These are phyloP conservation scores for Sicyos baderoa DNA, from an alignment of 306 rosid species.

Conservation along the genomic window DNA sequence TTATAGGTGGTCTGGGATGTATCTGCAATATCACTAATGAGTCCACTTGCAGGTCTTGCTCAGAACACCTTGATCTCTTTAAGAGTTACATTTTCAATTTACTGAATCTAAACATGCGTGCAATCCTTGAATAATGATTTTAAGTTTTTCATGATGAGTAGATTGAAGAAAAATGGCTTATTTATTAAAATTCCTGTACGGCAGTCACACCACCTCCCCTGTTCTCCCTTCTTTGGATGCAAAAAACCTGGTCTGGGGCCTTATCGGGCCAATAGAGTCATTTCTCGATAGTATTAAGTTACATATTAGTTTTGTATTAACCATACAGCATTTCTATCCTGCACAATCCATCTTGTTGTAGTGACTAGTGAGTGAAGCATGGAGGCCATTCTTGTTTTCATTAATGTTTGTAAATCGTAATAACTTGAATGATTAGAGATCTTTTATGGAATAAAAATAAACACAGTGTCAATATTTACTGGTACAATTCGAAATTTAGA, in stretches of 20 bases:
- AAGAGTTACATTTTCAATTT: slow-evolving; percentile 9
- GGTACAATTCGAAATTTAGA: not conserved
- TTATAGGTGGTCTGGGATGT: slow-evolving; percentile 75
- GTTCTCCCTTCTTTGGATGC: not conserved
- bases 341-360: not conserved
- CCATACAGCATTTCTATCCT: not conserved
- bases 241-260: not conserved
- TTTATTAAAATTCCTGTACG: not conserved
- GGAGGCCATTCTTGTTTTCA: slow-evolving; percentile 7
- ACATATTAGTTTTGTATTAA: not conserved
- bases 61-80: slow-evolving; percentile 19
- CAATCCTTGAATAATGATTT: not conserved
- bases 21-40: slow-evolving; percentile 68
- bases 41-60: slow-evolving; percentile 71
- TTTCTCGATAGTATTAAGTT: not conserved
- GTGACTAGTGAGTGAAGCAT: not conserved
- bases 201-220: slow-evolving; percentile 10
- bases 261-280: not conserved
- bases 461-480: not conserved
- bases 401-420: not conserved
- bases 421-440: not conserved
- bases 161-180: not conserved
- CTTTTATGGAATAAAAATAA: not conserved
- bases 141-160: not conserved
- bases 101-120: not conserved